Conservation (phyloP, 352 stramenopile genomes). For the Globisporangium perplexum region DNA sequence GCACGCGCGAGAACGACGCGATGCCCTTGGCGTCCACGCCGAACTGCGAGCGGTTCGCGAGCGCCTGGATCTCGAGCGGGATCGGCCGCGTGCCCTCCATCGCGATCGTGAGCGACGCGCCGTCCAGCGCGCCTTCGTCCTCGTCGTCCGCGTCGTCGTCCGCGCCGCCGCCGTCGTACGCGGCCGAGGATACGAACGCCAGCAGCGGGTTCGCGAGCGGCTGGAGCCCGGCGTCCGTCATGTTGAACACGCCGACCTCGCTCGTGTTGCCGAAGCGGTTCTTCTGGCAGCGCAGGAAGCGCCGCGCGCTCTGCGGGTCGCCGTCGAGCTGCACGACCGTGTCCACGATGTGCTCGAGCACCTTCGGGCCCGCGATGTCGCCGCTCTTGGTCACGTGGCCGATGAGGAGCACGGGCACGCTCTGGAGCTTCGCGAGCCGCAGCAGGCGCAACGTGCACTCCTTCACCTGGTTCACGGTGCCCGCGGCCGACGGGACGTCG, state of each 20-base stretch:
- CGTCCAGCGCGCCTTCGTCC: constrained; percentile 30
- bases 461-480: constrained; percentile 92
- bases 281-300: constrained; percentile 93
- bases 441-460: constrained; percentile 94
- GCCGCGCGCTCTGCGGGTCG: constrained; percentile 69
- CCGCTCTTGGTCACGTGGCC: constrained; percentile 97
- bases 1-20: constrained; percentile 51
- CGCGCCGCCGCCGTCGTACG: constrained; percentile 17
- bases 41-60: constrained; percentile 73
- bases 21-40: constrained; percentile 17
- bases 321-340: constrained; percentile 95
- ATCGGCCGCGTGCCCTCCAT: constrained; percentile 94
- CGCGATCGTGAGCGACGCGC: constrained; percentile 87
- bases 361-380: constrained; percentile 93
- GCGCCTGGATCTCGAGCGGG: constrained; percentile 92
- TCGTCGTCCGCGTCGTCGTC: constrained; percentile 24
- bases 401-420: constrained; percentile 92
- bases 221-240: constrained; percentile 82
- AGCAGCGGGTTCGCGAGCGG: constrained; percentile 74
- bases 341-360: constrained; percentile 91
- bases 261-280: constrained; percentile 96
- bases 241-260: constrained; percentile 96
- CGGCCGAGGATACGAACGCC: constrained; percentile 63
- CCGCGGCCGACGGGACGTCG: constrained; percentile 72
- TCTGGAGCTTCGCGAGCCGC: constrained; percentile 89